These are phyloP conservation scores for Leersia perrieri DNA, from an alignment of 176 grass and related monocot genomes.

Conservation along the genomic window DNA sequence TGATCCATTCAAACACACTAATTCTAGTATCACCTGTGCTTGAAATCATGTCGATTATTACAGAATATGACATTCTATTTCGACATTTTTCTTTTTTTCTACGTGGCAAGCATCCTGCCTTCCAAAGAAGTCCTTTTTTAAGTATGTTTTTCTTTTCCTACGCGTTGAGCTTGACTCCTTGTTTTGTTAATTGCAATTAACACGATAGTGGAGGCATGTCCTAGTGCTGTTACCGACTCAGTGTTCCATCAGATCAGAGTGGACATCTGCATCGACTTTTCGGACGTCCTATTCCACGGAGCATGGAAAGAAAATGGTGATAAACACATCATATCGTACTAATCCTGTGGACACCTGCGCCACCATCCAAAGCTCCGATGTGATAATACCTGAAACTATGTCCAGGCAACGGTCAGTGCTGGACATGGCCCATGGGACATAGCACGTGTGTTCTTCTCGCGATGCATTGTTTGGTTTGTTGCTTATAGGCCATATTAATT, in stretches of 20 bases:
- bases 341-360: slow-evolving; percentile 37
- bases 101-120: too few relatives aligned
- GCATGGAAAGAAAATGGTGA: slow-evolving; percentile 8
- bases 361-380: slow-evolving; percentile 43
- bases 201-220: background rate
- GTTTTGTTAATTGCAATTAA: background rate
- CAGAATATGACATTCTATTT: too few relatives aligned
- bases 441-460: background rate
- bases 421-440: slow-evolving; percentile 37
- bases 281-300: slow-evolving; percentile 30
- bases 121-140: too few relatives aligned
- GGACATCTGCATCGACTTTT: slow-evolving; percentile 19
- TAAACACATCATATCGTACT: background rate
- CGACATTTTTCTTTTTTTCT: too few relatives aligned
- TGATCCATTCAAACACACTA: too few relatives aligned
- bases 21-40: too few relatives aligned
- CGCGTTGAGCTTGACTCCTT: too few relatives aligned
- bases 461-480: background rate
- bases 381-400: slow-evolving; percentile 45
- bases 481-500: background rate
- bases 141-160: too few relatives aligned
- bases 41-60: too few relatives aligned
- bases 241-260: background rate
- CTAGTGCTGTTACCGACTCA: background rate
- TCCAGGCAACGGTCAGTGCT: background rate